Conservation (phyloP, 139 green algal genomes). For the Trebouxia sp. region DNA sequence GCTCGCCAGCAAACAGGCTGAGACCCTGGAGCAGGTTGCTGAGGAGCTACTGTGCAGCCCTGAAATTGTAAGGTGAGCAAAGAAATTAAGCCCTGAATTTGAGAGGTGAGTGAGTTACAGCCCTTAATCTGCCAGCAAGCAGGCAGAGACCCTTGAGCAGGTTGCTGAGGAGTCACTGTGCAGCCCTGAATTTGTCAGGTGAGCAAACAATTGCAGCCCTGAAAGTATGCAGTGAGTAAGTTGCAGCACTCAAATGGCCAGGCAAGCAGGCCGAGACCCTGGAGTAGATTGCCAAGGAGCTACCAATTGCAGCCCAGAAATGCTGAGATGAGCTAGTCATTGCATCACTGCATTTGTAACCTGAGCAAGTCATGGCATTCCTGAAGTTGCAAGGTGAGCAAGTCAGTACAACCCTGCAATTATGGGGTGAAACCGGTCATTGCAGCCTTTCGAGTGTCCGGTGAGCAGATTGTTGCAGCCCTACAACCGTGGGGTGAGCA, state of each 20-base stretch:
- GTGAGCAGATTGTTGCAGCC: too few species aligned
- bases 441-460: too few species aligned
- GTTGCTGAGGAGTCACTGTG: constrained; percentile 65
- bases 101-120: background rate
- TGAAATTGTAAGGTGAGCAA: constrained; percentile 62
- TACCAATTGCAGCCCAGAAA: background rate
- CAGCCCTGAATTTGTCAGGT: constrained; percentile 67
- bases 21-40: constrained; percentile 51
- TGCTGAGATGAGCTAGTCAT: too few species aligned
- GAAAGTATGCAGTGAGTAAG: background rate
- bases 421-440: too few species aligned
- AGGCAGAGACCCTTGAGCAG: constrained; percentile 54
- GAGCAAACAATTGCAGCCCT: background rate
- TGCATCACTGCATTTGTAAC: background rate
- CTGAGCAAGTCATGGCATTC: too few species aligned
- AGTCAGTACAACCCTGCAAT: too few species aligned
- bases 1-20: constrained; percentile 57
- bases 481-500: too few species aligned
- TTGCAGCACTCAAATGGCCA: constrained; percentile 6
- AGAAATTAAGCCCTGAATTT: background rate
- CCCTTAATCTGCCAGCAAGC: constrained; percentile 37
- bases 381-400: too few species aligned
- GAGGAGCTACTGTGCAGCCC: constrained; percentile 68
- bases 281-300: constrained; percentile 51
- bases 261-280: constrained; percentile 59